These are phyloP conservation scores for Marasmius tenuissimus DNA, from an alignment of 1,284 basidiomycete genomes.

Conservation along the genomic window DNA sequence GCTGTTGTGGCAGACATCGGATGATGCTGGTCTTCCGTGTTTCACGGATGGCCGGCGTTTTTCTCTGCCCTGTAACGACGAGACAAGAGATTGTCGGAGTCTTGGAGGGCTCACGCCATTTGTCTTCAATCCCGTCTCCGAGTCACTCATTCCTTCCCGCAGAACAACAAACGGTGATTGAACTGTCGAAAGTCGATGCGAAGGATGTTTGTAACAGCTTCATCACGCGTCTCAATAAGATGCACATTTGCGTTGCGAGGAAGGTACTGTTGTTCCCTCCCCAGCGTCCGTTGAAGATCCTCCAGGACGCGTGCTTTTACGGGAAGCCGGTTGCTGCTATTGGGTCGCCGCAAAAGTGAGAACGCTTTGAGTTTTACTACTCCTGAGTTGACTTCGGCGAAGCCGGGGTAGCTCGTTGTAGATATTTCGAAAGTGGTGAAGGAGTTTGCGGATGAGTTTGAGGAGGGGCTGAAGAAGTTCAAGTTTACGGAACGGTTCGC, in stretches of 20 bases:
- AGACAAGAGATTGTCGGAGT: no score
- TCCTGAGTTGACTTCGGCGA: neutral
- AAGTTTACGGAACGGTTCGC: conserved; percentile 7
- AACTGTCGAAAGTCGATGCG: neutral
- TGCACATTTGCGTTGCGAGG: neutral
- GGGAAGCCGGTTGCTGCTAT: conserved; percentile 6
- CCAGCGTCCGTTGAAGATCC: conserved; percentile 3
- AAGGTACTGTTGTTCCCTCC: conserved; percentile 1
- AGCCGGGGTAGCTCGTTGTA: neutral
- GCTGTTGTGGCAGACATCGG: no score
- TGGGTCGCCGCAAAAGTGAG: neutral
- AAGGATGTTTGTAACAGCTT: neutral
- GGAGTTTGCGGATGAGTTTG: neutral
- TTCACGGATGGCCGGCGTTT: no score
- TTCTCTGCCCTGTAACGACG: no score
- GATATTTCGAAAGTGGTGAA: neutral
- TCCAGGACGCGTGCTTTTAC: conserved; percentile 4
- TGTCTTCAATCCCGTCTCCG: no score
- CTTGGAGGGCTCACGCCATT: no score
- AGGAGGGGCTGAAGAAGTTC: conserved; percentile 9
- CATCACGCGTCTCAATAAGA: conserved; percentile 1
- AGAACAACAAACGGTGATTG: conserved; percentile 7
- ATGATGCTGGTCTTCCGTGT: no score
- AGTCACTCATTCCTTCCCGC: neutral
- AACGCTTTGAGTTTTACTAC: neutral